These are phyloP conservation scores for Globisporangium rhizosaccharum DNA, from an alignment of 352 stramenopile species.

Conservation along the genomic window DNA sequence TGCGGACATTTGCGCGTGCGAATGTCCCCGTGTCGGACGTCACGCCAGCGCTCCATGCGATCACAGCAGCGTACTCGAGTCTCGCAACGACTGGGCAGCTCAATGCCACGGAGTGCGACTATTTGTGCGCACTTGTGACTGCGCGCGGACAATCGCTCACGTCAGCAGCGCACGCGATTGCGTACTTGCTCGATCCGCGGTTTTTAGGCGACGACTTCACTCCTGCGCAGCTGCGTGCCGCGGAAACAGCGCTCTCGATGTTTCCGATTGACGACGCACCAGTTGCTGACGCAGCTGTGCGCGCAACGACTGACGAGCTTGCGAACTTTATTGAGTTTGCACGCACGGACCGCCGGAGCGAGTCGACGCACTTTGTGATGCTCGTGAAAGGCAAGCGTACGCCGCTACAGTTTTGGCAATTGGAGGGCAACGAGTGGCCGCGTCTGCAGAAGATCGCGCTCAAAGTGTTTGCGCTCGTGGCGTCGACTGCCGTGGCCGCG, in stretches of 20 bases:
- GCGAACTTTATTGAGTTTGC: conserved; percentile 1
- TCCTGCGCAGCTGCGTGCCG: background rate
- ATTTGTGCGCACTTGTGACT: background rate
- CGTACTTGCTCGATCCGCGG: conserved; percentile 5
- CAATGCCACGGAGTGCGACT: background rate
- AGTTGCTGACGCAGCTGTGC: background rate
- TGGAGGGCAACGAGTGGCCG: conserved; percentile 5
- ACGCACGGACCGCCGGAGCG: background rate
- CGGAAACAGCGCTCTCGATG: background rate
- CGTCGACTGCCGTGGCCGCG: background rate
- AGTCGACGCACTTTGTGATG: conserved; percentile 6
- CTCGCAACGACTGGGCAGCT: background rate
- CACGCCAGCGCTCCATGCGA: background rate
- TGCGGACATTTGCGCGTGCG: background rate
- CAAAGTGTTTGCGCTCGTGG: conserved; percentile 3
- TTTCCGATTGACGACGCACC: background rate
- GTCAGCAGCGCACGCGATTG: background rate
- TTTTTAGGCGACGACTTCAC: conserved; percentile 1
- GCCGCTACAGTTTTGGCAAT: conserved; percentile 6
- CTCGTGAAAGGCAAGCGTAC: conserved; percentile 1
- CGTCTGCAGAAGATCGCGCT: conserved; percentile 3
- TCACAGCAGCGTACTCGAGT: background rate
- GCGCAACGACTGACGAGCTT: background rate
- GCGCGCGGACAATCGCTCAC: background rate
- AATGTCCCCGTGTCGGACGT: conserved; percentile 3